Evolutionary conservation across 73 alveolate species (phyloP), one percentile per base, ranked within the genome.

Genomic region (Stentor roeselii): DNA sequence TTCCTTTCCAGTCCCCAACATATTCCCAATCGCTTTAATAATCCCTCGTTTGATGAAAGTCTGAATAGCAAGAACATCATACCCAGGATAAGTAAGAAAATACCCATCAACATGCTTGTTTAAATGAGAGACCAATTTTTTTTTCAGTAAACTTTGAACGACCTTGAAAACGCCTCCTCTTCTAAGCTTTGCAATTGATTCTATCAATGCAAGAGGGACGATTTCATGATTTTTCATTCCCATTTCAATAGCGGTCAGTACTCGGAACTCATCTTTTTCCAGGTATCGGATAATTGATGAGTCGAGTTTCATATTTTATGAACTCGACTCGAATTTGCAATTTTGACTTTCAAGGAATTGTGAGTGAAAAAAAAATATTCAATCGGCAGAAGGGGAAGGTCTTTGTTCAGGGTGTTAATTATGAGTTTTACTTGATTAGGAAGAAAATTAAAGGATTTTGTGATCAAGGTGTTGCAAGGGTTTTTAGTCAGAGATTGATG

Each of bases 1-100:
- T 89, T 97, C 99, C 86, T 97, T 97, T 58, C 99, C 99, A 4
- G 95, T 98, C 75, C 99, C 99, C 37, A 96, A 87, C 87, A 95
- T 93, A 35, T 90, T 82, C 35, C 98, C 96, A n/a, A 97, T 91
- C 86, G 90, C 90, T n/a, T 78, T 90, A 39, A 97, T 87, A 36
- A 90, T 88, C 60, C 99, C 99, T 86, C 99, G 93, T 83, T 96
- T 92, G 90, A 93, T 92, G 82, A 93, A 90, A 35, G 93, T 82
- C 75, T 87, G 95, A 61, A 90, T 78, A 77, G 96, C 96, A 82
- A 90, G 85, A 76, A 39, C 83, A 85, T 90, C 96, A 67, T 82
- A 82, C 0, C 99, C 99, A 76, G 91, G 90, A 92, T 93, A 96
- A 80, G 97, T 97, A 31, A 97, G 87, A 34, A 96, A 90, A 89